A percentile compares a stretch with the other conserved stretches of the same genome.
These are phyloP conservation scores for Dryadomyces quercivorus DNA, from an alignment of 2,329 filamentous ascomycete species.

Conservation along the genomic window DNA sequence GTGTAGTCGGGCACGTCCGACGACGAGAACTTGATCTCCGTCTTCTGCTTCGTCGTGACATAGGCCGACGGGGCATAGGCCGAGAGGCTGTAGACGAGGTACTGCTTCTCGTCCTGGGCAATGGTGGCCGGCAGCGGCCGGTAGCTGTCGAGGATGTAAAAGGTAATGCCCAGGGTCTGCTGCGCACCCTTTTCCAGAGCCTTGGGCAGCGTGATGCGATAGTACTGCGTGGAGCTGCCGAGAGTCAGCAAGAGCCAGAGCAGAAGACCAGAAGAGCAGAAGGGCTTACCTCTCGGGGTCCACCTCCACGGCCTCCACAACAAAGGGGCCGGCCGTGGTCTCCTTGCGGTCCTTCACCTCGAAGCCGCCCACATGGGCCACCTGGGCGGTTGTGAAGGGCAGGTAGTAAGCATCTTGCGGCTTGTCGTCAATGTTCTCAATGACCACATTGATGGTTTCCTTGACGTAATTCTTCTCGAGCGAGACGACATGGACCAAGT, in stretches of 20 bases:
- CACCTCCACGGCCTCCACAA: slow-evolving; percentile 54
- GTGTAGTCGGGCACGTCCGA: slow-evolving; percentile 77
- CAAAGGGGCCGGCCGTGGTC: slow-evolving; percentile 52
- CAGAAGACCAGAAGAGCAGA: no score
- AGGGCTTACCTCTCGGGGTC: slow-evolving; percentile 45
- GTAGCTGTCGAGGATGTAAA: slow-evolving; percentile 68
- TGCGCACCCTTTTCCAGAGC: slow-evolving; percentile 66
- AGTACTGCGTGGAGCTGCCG: slow-evolving; percentile 49
- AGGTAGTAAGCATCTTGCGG: slow-evolving; percentile 86
- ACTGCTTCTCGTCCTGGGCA: slow-evolving; percentile 76
- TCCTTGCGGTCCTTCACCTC: slow-evolving; percentile 92
- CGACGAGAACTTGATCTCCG: slow-evolving; percentile 80
- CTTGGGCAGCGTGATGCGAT: slow-evolving; percentile 64
- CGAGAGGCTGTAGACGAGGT: slow-evolving; percentile 73
- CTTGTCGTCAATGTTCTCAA: slow-evolving; percentile 72
- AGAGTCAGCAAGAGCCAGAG: neutral
- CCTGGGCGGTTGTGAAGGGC: slow-evolving; percentile 66
- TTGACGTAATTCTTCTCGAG: slow-evolving; percentile 86
- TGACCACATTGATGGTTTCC: slow-evolving; percentile 85
- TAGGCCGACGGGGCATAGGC: slow-evolving; percentile 79
- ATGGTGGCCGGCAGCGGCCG: slow-evolving; percentile 70
- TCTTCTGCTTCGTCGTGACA: slow-evolving; percentile 84
- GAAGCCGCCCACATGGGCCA: slow-evolving; percentile 68
- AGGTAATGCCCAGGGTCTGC: slow-evolving; percentile 79
- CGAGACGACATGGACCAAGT: slow-evolving; percentile 81